phyloP scores from a whole-genome alignment of 495 filamentous ascomycete species.

The Amphirosellinia nigrospora region DNA sequence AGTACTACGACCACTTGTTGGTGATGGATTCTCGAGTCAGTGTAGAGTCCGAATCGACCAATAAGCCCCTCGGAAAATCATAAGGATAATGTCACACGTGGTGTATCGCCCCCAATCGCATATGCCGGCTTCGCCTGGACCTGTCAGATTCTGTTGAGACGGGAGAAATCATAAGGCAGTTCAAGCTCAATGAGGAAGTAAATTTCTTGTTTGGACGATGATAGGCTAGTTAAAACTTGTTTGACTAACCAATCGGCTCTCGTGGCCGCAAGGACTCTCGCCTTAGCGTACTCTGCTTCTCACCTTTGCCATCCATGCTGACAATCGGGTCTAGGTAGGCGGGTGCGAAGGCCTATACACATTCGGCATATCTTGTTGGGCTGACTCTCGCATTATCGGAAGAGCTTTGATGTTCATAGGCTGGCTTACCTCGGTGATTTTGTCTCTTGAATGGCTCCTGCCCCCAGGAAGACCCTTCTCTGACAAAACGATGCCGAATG shows the following conservation, averaged over 20 bases:
- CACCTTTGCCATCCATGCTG: not conserved
- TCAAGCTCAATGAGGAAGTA: conserved; percentile 13
- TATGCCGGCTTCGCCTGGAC: conserved; percentile 11
- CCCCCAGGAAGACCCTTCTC: not conserved
- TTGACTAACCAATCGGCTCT: not conserved
- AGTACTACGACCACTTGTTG: not conserved
- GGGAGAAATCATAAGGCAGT: not conserved
- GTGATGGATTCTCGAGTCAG: not conserved
- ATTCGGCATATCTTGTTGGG: conserved; percentile 4
- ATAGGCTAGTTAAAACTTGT: not conserved
- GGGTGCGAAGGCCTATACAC: not conserved
- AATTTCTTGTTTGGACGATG: conserved; percentile 1
- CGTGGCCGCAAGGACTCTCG: not conserved
- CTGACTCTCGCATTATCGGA: not conserved
- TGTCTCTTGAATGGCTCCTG: not conserved
- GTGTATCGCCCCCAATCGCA: conserved; percentile 4
- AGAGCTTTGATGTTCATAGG: not conserved
- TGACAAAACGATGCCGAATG: conserved; percentile 2
- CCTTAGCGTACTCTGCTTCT: not conserved
- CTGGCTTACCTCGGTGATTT: not conserved
- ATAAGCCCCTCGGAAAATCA: not conserved
- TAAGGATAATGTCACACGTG: not conserved
- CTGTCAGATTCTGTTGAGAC: not conserved
- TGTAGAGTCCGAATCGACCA: not conserved
- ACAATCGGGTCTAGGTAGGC: not conserved